Evolutionary conservation across 2,329 filamentous ascomycete species (phyloP).

Genomic region (Colletotrichum navitas): DNA sequence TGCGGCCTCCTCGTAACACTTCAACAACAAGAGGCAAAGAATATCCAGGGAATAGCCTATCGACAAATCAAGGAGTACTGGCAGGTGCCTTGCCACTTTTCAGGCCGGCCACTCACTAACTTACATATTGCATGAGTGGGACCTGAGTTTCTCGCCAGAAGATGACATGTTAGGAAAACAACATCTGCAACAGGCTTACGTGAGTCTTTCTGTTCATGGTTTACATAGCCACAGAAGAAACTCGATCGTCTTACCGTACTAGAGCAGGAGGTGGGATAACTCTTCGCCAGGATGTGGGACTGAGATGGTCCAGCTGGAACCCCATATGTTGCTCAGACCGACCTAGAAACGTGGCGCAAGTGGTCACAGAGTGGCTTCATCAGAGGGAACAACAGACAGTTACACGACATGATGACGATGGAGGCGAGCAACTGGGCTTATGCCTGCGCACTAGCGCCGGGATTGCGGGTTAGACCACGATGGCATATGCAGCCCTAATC

Average conservation of each 20-base stretch:
- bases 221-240: background rate
- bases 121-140: background rate
- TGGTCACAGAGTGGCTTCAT: background rate
- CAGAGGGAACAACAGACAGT: constrained; percentile 7
- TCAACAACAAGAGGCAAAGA: background rate
- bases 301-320: background rate
- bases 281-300: background rate
- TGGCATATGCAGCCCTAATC: constrained; percentile 42
- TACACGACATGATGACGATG: constrained; percentile 25
- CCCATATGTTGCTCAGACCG: background rate
- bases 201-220: background rate
- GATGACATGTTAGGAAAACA: background rate
- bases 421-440: constrained; percentile 27
- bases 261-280: background rate
- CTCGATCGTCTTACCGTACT: background rate
- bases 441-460: constrained; percentile 39
- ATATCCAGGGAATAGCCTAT: background rate
- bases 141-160: background rate
- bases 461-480: constrained; percentile 34
- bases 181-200: background rate
- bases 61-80: background rate
- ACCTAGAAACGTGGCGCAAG: background rate
- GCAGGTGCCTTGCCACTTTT: background rate
- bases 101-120: background rate
- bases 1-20: background rate